phyloP scores from a whole-genome alignment of 2,329 filamentous ascomycete genomes.

The Immersiporthe knoxdaviesiana region DNA sequence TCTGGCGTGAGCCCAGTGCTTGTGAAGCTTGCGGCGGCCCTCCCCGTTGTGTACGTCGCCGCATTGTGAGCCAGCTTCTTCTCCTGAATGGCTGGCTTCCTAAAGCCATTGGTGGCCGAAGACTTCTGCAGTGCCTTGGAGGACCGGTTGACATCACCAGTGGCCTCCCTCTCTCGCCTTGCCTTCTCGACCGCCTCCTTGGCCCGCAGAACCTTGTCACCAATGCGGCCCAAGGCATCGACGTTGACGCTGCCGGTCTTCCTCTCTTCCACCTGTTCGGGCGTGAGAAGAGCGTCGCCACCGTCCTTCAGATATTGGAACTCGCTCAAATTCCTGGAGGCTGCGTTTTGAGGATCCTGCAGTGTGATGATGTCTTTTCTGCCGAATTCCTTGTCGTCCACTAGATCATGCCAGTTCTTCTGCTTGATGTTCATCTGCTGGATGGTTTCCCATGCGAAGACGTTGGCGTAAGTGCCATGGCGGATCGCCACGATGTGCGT shows the following conservation, averaged over 20 bases:
- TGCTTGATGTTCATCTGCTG: conserved; percentile 95
- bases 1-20: conserved; percentile 92
- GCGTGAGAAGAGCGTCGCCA: conserved; percentile 66
- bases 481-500: conserved; percentile 91
- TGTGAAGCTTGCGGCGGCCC: conserved; percentile 91
- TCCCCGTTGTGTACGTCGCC: conserved; percentile 86
- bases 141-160: conserved; percentile 60
- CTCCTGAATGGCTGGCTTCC: conserved; percentile 55
- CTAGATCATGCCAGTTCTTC: conserved; percentile 91
- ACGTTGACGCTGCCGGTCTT: conserved; percentile 75
- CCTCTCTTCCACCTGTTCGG: conserved; percentile 70
- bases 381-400: conserved; percentile 84
- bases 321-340: conserved; percentile 77
- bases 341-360: conserved; percentile 91
- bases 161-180: conserved; percentile 70
- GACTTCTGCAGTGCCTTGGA: conserved; percentile 43
- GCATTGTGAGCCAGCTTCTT: conserved; percentile 77
- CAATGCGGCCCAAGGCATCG: conserved; percentile 75
- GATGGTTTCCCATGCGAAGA: conserved; percentile 94
- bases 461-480: conserved; percentile 83
- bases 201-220: conserved; percentile 83
- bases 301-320: conserved; percentile 92
- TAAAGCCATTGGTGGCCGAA: conserved; percentile 37
- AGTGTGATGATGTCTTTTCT: conserved; percentile 93
- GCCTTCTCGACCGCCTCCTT: conserved; percentile 94